phyloP scores from a whole-genome alignment of 2,329 filamentous ascomycete species.

The Cercospora zeina region DNA sequence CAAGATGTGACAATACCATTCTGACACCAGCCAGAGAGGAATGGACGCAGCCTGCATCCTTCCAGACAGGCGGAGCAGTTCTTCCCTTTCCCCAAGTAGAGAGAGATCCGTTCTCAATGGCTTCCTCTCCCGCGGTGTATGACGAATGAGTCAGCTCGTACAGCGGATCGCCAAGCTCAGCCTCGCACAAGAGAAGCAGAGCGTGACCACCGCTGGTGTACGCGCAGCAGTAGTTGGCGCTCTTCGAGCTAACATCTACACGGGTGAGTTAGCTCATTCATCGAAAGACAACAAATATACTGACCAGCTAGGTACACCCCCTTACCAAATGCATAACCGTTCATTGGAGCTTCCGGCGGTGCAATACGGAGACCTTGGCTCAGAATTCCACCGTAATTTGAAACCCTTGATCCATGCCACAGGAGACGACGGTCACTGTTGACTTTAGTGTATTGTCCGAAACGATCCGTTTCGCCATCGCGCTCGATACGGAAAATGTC shows the following conservation, averaged over 20 bases:
- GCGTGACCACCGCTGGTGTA: slow-evolving; percentile 58
- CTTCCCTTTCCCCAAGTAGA: slow-evolving; percentile 71
- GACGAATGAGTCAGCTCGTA: slow-evolving; percentile 60
- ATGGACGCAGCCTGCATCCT: slow-evolving; percentile 69
- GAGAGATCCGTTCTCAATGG: slow-evolving; percentile 59
- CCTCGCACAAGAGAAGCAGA: slow-evolving; percentile 79
- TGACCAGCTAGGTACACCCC: slow-evolving; percentile 80
- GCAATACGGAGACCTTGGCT: slow-evolving; percentile 88
- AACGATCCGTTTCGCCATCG: slow-evolving; percentile 68
- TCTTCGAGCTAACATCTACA: slow-evolving; percentile 72
- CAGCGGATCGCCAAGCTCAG: slow-evolving; percentile 75
- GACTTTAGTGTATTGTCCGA: slow-evolving; percentile 58
- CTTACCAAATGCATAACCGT: too few species aligned
- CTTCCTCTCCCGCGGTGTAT: slow-evolving; percentile 64
- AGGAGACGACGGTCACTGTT: slow-evolving; percentile 71
- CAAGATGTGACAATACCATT: slow-evolving; percentile 57
- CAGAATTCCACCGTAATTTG: slow-evolving; percentile 85
- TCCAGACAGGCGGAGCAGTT: slow-evolving; percentile 68
- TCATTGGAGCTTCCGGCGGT: slow-evolving; percentile 78
- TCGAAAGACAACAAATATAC: slow-evolving; percentile 50
- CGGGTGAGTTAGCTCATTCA: neutral
- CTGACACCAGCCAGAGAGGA: slow-evolving; percentile 64
- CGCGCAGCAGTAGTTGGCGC: slow-evolving; percentile 70
- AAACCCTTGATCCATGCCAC: slow-evolving; percentile 83
- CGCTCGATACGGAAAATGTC: slow-evolving; percentile 84